phyloP scores from a whole-genome alignment of 1,284 basidiomycete genomes.

The Papiliotrema fonsecae region DNA sequence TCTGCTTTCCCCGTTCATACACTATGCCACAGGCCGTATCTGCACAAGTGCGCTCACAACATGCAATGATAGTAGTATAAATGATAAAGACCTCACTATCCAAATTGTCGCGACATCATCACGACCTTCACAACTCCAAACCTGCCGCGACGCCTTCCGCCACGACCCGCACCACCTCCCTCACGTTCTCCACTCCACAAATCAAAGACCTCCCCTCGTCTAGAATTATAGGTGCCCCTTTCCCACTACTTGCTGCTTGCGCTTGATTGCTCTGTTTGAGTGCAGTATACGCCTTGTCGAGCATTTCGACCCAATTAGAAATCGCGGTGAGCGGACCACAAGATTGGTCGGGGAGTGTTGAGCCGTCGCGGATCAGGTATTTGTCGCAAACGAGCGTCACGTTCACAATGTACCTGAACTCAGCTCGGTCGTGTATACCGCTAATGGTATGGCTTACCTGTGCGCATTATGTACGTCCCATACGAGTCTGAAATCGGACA shows the following conservation, averaged over 20 bases:
- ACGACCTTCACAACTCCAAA: not conserved
- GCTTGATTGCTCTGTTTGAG: slow-evolving; percentile 4
- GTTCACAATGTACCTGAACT: slow-evolving; percentile 21
- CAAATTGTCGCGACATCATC: too few relatives aligned
- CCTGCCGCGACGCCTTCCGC: not conserved
- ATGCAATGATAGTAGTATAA: too few relatives aligned
- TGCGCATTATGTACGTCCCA: slow-evolving; percentile 25
- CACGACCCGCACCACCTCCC: slow-evolving; percentile 8
- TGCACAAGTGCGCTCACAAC: too few relatives aligned
- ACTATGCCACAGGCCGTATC: too few relatives aligned
- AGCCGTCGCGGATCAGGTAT: slow-evolving; percentile 29
- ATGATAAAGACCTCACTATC: too few relatives aligned
- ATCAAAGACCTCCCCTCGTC: slow-evolving; percentile 17
- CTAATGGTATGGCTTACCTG: not conserved
- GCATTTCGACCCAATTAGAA: slow-evolving; percentile 11
- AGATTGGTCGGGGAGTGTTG: slow-evolving; percentile 4
- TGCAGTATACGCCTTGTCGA: slow-evolving; percentile 17
- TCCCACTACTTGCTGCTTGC: not conserved
- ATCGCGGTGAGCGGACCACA: slow-evolving; percentile 26
- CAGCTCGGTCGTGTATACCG: not conserved
- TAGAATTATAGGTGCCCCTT: slow-evolving; percentile 10
- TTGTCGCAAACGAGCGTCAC: slow-evolving; percentile 10
- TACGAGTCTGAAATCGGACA: slow-evolving; percentile 25
- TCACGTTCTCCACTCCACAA: slow-evolving; percentile 10
- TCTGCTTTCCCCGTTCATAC: too few relatives aligned